Evolutionary conservation across 441 rosid species (phyloP).

Genomic region (Eruca vesicaria): DNA sequence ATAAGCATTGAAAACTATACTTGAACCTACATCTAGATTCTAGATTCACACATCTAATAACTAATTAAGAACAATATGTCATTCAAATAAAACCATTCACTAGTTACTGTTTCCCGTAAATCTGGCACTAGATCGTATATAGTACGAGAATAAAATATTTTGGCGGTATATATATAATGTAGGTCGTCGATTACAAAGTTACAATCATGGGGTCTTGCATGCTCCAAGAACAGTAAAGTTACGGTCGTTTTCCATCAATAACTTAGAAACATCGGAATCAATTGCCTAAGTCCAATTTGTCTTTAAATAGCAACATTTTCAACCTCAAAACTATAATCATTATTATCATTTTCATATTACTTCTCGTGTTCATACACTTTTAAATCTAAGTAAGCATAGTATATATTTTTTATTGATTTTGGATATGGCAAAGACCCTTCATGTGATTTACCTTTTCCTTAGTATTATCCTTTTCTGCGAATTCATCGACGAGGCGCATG

Average conservation of each 20-base stretch:
- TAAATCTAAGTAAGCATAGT: slow-evolving; percentile 3
- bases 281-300: slow-evolving; percentile 11
- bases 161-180: neutral
- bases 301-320: slow-evolving; percentile 33
- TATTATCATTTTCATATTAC: neutral
- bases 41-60: slow-evolving; percentile 25
- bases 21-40: slow-evolving; percentile 22
- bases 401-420: neutral
- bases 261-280: slow-evolving; percentile 18
- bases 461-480: slow-evolving; percentile 17
- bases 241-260: slow-evolving; percentile 31
- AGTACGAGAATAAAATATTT: slow-evolving; percentile 1
- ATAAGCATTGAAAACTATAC: slow-evolving; percentile 14
- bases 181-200: slow-evolving; percentile 5
- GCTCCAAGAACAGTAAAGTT: slow-evolving; percentile 25
- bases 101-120: neutral
- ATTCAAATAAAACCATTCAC: slow-evolving; percentile 7
- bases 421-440: slow-evolving; percentile 29
- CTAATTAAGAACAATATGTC: slow-evolving; percentile 23
- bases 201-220: slow-evolving; percentile 22
- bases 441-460: slow-evolving; percentile 20
- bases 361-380: slow-evolving; percentile 5
- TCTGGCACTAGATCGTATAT: neutral
- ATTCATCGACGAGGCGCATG: slow-evolving; percentile 18
- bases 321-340: slow-evolving; percentile 21